Evolutionary conservation across 306 rosid genomes (phyloP), one percentile per base, ranked within the genome.

Genomic region (Sicyos baderoa): DNA sequence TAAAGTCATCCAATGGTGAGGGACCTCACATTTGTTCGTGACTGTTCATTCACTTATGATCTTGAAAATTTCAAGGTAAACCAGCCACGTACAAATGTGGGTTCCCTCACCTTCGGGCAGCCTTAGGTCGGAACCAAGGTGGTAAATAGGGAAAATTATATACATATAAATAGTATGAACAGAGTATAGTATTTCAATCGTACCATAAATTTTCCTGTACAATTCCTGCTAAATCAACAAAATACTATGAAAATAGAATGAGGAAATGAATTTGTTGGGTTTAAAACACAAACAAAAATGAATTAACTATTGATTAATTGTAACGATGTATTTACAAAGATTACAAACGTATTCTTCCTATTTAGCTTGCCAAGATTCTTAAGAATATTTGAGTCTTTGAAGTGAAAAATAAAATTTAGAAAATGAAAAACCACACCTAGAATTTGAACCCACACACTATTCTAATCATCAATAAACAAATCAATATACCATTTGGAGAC

Each of bases 301-400:
- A 81, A 90, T 68, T 29, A 78, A 68, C 88, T 84, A 84, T 82
- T 77, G 84, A 79, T 84, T 76, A 81, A 79, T 82, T 73, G 79
- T 76, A 49, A 64, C 86, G 79, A 76, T 79, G 68, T 88, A 86
- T 94, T 75, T 86, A 94, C 99, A 94, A 72, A 75, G 40, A 85
- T 84, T 87, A 83, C 89, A 88, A 75, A 78, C 60, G 75, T 77
- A 76, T 57, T 7, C 25, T 63, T 40, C 11, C 37, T 65, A 35
- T 65, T 32, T 19, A 60, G 44, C 50, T 73, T 71, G 54, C 76
- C 86, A 70, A 58, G 75, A 76, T 54, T 58, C 76, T 79, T 75
- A 74, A 84, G 73, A 10, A 76, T 79, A 81, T 75, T 74, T 77
- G 77, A 76, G 82, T 76, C 73, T 72, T 70, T 76, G 72, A 74